Percentiles rank a stretch among this genome's conserved stretches.
These are phyloP conservation scores for Globisporangium cystogenes DNA, from an alignment of 352 stramenopile genomes.

Conservation along the genomic window DNA sequence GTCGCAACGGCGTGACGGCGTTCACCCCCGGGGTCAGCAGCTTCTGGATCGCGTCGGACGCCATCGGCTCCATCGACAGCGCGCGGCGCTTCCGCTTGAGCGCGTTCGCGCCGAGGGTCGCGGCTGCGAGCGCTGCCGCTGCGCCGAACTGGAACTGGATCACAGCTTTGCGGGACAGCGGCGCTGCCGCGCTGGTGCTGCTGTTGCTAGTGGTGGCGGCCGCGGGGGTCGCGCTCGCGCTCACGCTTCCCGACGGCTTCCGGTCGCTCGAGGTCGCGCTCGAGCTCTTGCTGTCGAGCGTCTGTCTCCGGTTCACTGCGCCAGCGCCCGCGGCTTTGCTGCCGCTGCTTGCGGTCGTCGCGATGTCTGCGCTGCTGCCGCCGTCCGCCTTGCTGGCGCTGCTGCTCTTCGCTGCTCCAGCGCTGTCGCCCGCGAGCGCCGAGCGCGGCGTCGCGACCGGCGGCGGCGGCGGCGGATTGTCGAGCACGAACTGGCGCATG, in stretches of 20 bases:
- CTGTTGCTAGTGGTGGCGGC: neutral
- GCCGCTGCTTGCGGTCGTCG: neutral
- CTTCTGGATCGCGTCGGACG: slow-evolving; percentile 55
- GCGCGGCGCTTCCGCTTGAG: slow-evolving; percentile 37
- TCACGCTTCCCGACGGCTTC: too few species aligned
- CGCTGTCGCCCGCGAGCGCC: neutral
- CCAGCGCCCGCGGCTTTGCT: neutral
- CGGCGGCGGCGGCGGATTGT: slow-evolving; percentile 1
- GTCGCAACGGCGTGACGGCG: neutral
- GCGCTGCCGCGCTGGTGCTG: neutral
- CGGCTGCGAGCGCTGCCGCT: slow-evolving; percentile 11
- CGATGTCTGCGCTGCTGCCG: neutral
- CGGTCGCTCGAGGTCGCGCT: neutral
- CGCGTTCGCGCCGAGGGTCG: slow-evolving; percentile 9
- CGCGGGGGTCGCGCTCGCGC: too few species aligned
- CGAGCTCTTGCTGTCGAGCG: slow-evolving; percentile 3
- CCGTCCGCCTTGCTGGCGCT: neutral
- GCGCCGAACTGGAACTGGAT: slow-evolving; percentile 18
- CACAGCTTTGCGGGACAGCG: slow-evolving; percentile 1
- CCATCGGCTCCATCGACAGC: slow-evolving; percentile 64
- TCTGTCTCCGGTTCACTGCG: slow-evolving; percentile 44
- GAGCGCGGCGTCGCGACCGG: neutral
- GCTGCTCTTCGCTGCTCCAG: neutral
- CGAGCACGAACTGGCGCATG: slow-evolving; percentile 11
- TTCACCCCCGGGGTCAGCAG: slow-evolving; percentile 17